These are phyloP conservation scores for Xylariaceae sp. DNA, from an alignment of 2,329 filamentous ascomycete genomes.

Conservation along the genomic window DNA sequence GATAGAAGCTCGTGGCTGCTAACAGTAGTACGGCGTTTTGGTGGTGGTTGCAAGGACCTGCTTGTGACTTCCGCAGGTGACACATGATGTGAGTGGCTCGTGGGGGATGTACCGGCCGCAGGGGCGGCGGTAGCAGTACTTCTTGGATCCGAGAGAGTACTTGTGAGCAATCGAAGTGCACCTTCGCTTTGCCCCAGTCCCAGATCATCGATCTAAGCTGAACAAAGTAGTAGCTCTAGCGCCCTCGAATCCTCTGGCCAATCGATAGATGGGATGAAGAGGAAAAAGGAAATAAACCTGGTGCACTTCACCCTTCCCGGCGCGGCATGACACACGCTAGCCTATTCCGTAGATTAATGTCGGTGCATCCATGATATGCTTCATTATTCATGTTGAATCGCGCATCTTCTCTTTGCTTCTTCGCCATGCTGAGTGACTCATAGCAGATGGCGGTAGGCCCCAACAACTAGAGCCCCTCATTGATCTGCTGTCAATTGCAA, in stretches of 20 bases:
- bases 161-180: background rate
- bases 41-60: conserved; percentile 14
- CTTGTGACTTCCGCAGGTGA: conserved; percentile 30
- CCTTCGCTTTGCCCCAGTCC: too few relatives aligned
- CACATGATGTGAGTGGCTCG: conserved; percentile 24
- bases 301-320: too few relatives aligned
- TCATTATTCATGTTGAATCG: too few relatives aligned
- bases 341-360: too few relatives aligned
- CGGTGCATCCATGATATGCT: too few relatives aligned
- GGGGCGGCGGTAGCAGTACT: conserved; percentile 24
- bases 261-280: too few relatives aligned
- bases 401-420: conserved; percentile 7
- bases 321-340: too few relatives aligned
- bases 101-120: conserved; percentile 18
- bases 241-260: too few relatives aligned
- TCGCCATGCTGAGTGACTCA: conserved; percentile 25
- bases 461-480: conserved; percentile 8
- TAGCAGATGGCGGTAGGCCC: conserved; percentile 14
- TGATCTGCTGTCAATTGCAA: conserved; percentile 19
- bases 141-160: conserved; percentile 14
- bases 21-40: conserved; percentile 19
- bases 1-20: background rate
- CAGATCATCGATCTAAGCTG: too few relatives aligned
- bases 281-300: too few relatives aligned
- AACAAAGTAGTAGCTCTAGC: too few relatives aligned